Conservation (phyloP, 1,139 yeast genomes). For the Pichia inconspicua region DNA sequence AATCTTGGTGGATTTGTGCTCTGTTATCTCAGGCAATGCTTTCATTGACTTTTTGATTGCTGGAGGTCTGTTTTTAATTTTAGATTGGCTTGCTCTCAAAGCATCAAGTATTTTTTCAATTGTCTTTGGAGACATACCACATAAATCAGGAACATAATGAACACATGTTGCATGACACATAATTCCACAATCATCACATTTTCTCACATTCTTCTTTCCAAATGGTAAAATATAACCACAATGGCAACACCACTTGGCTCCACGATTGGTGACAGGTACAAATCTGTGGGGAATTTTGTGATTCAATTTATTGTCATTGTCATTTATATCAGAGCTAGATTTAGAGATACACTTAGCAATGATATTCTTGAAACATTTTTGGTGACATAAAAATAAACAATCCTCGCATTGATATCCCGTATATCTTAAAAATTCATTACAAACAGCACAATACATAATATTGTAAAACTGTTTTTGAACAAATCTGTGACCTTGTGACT, state of each 20-base stretch:
- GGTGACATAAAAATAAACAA: constrained; percentile 89
- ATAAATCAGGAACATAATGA: constrained; percentile 92
- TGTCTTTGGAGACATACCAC: constrained; percentile 98
- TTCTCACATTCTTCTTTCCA: constrained; percentile 90
- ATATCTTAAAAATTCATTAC: constrained; percentile 90
- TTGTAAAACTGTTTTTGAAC: constrained; percentile 93
- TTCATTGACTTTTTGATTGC: constrained; percentile 1
- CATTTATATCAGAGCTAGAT: constrained; percentile 74
- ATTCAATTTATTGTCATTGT: constrained; percentile 84
- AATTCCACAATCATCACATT: constrained; percentile 90
- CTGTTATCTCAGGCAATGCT: constrained; percentile 1
- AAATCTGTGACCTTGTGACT: constrained; percentile 95
- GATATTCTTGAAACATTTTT: constrained; percentile 87
- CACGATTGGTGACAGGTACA: constrained; percentile 82
- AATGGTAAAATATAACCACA: constrained; percentile 95
- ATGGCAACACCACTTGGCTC: constrained; percentile 99
- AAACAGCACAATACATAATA: constrained; percentile 93
- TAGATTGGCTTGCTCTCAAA: constrained; percentile 67
- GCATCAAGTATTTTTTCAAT: constrained; percentile 84
- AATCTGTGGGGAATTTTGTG: constrained; percentile 96
- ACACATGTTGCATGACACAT: constrained; percentile 93
- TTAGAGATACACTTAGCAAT: constrained; percentile 94
- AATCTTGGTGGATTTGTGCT: background rate
- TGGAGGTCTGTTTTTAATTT: constrained; percentile 17
- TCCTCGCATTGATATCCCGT: constrained; percentile 97